Evolutionary conservation across 2,329 filamentous ascomycete genomes (phyloP), one percentile per base, ranked within the genome.

Genomic region (Trichophyton verrucosum): DNA sequence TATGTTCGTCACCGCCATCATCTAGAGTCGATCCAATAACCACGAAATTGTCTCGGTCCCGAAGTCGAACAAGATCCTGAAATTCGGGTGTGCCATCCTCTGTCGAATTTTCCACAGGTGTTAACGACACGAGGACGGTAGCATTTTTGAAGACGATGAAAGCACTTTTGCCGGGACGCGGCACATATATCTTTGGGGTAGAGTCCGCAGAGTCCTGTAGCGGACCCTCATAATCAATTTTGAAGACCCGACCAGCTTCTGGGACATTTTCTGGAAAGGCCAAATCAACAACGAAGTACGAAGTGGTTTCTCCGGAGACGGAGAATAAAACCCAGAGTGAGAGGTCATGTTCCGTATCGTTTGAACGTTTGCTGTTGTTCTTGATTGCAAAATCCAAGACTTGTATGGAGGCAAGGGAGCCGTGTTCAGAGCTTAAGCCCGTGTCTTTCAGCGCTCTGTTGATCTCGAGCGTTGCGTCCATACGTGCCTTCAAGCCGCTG

Each of bases 21-120:
- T 85, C 82, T 22, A 76, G 67, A 33, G 74, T 77, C 61, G 73
- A 74, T 7, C 80, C 81, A 55, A 81, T 71, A 27, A 85, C 72
- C 55, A 76, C 72, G 51, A 81, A 76, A 38, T 75, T 73, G 33
- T 75, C 73, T 60, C 78, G 78, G 24, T 76, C 70, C 44, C 86
- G 84, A 61, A 99, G 86, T 67, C 91, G 88, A 40, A 99, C 80
- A 1, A 88, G 85, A 71, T 99, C 94, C 71, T 97, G 91, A 66
- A 91, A 96, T 42, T 80, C 86, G 60, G 88, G 86, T 60, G 82
- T 77, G 64, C 88, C 81, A 2, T 95, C 78, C 70, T 96, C 91
- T 1, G 84, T 83, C 58, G 91, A 87, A 49, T 89, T 84, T 13
- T 85, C 82, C 1, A 82, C 78, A 57, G 81, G 80, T 2, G 82